Evolutionary conservation across 768 basidiomycete genomes (phyloP).

Genomic region (Hypholoma sublateritium): DNA sequence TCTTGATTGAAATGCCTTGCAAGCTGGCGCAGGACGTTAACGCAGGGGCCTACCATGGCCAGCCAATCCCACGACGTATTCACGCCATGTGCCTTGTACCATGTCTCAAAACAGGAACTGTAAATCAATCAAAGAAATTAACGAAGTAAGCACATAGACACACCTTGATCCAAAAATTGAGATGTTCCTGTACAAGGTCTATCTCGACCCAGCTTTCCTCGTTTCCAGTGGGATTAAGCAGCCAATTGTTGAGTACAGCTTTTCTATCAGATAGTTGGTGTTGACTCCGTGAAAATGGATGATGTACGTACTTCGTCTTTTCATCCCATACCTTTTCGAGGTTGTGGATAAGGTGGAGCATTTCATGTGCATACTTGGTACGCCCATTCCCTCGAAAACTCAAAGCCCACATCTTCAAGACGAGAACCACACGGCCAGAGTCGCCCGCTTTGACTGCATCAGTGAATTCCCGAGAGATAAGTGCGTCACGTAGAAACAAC

Average conservation of each 20-base stretch:
- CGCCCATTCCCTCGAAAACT: slow-evolving; percentile 30
- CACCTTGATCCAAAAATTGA: slow-evolving; percentile 35
- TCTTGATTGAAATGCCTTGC: slow-evolving; percentile 14
- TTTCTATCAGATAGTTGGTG: slow-evolving; percentile 10
- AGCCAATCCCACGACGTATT: slow-evolving; percentile 29
- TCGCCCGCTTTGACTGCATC: slow-evolving; percentile 32
- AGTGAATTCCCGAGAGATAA: slow-evolving; percentile 24
- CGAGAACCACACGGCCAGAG: slow-evolving; percentile 26
- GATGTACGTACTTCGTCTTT: slow-evolving; percentile 15
- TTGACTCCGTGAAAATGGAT: background rate
- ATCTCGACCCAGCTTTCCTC: slow-evolving; percentile 25
- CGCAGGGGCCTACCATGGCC: slow-evolving; percentile 22
- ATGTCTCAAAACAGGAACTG: slow-evolving; percentile 7
- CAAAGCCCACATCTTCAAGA: slow-evolving; percentile 27
- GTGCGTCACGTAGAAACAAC: slow-evolving; percentile 28
- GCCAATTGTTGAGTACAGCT: slow-evolving; percentile 30
- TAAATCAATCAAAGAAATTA: background rate
- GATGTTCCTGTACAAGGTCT: slow-evolving; percentile 33
- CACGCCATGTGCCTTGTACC: slow-evolving; percentile 24
- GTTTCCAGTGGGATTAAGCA: slow-evolving; percentile 31
- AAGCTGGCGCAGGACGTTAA: slow-evolving; percentile 20
- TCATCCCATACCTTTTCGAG: slow-evolving; percentile 23
- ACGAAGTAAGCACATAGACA: background rate
- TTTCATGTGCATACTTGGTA: slow-evolving; percentile 33
- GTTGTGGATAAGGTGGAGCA: slow-evolving; percentile 29